phyloP scores from a whole-genome alignment of 257 asterid genomes.

The Apocynum venetum region DNA sequence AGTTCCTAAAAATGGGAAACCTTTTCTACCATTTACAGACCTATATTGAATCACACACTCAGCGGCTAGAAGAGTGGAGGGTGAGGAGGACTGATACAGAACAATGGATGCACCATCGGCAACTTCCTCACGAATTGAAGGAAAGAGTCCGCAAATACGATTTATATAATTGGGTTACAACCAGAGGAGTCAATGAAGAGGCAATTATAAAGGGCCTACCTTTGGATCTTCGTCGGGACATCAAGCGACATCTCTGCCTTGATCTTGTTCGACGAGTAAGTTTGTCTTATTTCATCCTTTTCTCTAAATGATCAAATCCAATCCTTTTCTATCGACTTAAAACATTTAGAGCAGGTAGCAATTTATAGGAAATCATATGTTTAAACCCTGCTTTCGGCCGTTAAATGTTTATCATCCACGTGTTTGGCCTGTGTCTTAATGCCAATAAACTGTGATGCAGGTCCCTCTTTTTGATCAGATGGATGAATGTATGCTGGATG shows the following conservation, averaged over 20 bases:
- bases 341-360: too few species aligned
- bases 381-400: too few species aligned
- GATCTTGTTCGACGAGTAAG: constrained; percentile 71
- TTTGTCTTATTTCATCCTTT: not conserved
- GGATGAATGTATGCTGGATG: constrained; percentile 59
- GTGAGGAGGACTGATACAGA: constrained; percentile 57
- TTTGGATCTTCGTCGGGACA: constrained; percentile 60
- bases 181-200: constrained; percentile 67
- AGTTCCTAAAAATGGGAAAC: not conserved
- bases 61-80: constrained; percentile 74
- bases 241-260: constrained; percentile 62
- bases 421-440: too few species aligned
- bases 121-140: constrained; percentile 54
- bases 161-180: constrained; percentile 52
- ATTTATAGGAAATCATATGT: too few species aligned
- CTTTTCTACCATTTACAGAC: constrained; percentile 25
- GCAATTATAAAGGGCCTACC: constrained; percentile 46
- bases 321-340: too few species aligned
- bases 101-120: constrained; percentile 73
- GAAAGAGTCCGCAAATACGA: constrained; percentile 53
- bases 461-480: constrained; percentile 60
- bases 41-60: constrained; percentile 53
- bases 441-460: constrained; percentile 18
- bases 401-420: too few species aligned
- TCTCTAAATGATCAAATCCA: too few species aligned